Percentiles rank a stretch among this genome's conserved stretches.
phyloP scores from a whole-genome alignment of 371 early-diverging fungal genomes.

The Mortierella sp. region DNA sequence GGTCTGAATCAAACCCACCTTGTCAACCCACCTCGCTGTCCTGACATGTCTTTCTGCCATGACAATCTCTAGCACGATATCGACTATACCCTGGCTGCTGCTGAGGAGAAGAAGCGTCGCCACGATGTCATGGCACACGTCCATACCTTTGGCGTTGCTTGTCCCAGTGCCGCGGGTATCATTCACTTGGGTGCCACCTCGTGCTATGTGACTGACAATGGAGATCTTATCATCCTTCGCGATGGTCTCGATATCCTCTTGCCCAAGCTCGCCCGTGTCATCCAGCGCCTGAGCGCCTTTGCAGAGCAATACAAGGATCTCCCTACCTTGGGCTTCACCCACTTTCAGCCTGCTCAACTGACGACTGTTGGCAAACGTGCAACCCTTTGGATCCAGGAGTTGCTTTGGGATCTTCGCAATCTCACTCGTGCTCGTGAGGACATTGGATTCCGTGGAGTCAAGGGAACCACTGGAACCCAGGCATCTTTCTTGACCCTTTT shows the following conservation, averaged over 20 bases:
- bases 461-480: conserved; percentile 99
- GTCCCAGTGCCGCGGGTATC: conserved; percentile 92
- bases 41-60: too few relatives aligned
- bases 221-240: conserved; percentile 94
- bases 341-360: conserved; percentile 98
- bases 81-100: conserved; percentile 90
- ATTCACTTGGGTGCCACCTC: conserved; percentile 98
- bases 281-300: conserved; percentile 84
- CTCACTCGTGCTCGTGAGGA: conserved; percentile 89
- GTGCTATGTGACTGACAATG: conserved; percentile 98
- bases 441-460: conserved; percentile 94
- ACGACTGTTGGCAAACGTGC: conserved; percentile 98
- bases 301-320: conserved; percentile 82
- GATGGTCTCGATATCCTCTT: conserved; percentile 93
- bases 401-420: conserved; percentile 96
- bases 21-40: too few relatives aligned
- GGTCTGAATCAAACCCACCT: too few relatives aligned
- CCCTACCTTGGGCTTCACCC: conserved; percentile 97
- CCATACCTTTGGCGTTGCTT: conserved; percentile 94
- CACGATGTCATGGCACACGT: conserved; percentile 99
- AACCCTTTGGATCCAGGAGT: conserved; percentile 95
- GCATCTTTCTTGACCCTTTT: conserved; percentile 97
- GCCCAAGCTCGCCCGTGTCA: conserved; percentile 85
- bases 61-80: conserved; percentile 68
- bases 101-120: conserved; percentile 93